These are phyloP conservation scores for Populus hybrid DNA, from an alignment of 441 rosid genomes.

Conservation along the genomic window DNA sequence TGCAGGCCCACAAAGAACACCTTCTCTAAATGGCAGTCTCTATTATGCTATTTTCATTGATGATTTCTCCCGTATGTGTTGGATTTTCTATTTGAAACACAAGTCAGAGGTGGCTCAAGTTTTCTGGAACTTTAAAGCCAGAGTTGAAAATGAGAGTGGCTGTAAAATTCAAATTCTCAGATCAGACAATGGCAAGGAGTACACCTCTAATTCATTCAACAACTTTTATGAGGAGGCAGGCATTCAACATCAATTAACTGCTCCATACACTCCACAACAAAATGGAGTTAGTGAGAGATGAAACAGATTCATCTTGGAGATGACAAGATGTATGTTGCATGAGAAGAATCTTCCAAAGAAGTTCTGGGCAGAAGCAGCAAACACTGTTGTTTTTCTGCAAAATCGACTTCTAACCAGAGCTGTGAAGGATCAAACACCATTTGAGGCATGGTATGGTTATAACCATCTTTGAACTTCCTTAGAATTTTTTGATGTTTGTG, in stretches of 20 bases:
- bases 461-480: background rate
- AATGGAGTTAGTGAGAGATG: conserved; percentile 13
- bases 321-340: conserved; percentile 8
- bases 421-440: background rate
- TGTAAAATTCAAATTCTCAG: background rate
- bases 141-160: conserved; percentile 8
- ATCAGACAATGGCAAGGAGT: conserved; percentile 14
- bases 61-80: background rate
- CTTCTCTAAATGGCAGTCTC: conserved; percentile 1
- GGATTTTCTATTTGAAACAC: no score
- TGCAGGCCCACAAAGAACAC: background rate
- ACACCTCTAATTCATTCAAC: background rate
- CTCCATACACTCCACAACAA: conserved; percentile 1
- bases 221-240: background rate
- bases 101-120: conserved; percentile 5
- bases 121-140: conserved; percentile 13
- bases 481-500: background rate
- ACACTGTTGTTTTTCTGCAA: background rate
- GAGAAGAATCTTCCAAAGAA: background rate
- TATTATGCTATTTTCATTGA: conserved; percentile 12
- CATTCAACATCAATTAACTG: conserved; percentile 8
- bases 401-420: background rate
- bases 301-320: conserved; percentile 15
- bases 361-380: background rate
- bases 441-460: background rate